Percentiles rank a stretch among this genome's conserved stretches.
These are phyloP conservation scores for Phycomyces nitens DNA, from an alignment of 192 early-diverging fungal species.

Conservation along the genomic window DNA sequence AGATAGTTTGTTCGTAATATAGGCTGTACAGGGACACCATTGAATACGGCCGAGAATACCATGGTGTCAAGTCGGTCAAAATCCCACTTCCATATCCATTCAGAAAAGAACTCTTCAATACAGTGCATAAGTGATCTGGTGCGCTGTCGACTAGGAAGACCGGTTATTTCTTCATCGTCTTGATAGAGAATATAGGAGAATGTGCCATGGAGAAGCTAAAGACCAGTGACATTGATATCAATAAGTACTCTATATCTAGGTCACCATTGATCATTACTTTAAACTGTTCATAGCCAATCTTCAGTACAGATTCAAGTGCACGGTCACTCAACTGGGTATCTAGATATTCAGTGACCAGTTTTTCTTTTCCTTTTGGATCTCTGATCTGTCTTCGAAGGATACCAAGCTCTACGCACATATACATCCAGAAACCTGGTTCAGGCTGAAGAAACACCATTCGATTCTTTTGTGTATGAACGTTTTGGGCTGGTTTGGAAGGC, in stretches of 20 bases:
- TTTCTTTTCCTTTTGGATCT: slow-evolving; percentile 47
- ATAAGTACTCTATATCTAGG: slow-evolving; percentile 17
- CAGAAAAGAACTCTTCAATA: slow-evolving; percentile 56
- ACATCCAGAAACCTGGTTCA: slow-evolving; percentile 60
- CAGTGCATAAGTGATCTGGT: slow-evolving; percentile 28
- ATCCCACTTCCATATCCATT: slow-evolving; percentile 60
- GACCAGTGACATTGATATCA: slow-evolving; percentile 9
- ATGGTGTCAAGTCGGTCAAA: slow-evolving; percentile 41
- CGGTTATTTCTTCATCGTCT: not conserved
- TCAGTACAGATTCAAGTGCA: slow-evolving; percentile 40
- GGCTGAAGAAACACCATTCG: slow-evolving; percentile 52
- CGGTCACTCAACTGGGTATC: slow-evolving; percentile 52
- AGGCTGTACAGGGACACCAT: slow-evolving; percentile 31
- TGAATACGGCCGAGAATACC: slow-evolving; percentile 30
- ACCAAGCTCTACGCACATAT: slow-evolving; percentile 43
- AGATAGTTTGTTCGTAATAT: slow-evolving; percentile 24
- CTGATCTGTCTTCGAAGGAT: slow-evolving; percentile 38
- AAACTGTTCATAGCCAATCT: slow-evolving; percentile 53
- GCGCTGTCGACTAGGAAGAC: slow-evolving; percentile 30
- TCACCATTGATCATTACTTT: slow-evolving; percentile 30
- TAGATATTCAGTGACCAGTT: slow-evolving; percentile 49
- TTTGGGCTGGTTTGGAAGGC: slow-evolving; percentile 44
- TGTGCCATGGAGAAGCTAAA: slow-evolving; percentile 42
- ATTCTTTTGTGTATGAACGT: slow-evolving; percentile 61
- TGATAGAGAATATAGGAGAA: slow-evolving; percentile 26